Evolutionary conservation across 1,284 basidiomycete species (phyloP).

Genomic region (Ceratobasidium sp.): DNA sequence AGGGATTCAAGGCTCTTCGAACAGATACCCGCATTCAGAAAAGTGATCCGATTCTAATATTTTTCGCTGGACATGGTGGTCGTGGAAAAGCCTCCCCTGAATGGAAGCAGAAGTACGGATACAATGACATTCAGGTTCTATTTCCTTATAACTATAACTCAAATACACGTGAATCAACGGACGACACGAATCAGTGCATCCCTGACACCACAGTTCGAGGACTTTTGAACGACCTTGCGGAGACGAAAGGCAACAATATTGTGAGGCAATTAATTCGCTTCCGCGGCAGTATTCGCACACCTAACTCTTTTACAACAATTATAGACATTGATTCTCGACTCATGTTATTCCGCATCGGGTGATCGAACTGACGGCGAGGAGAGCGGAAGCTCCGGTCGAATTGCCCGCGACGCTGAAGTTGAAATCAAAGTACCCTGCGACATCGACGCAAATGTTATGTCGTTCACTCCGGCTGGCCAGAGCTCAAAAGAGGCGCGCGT

Average conservation of each 20-base stretch:
- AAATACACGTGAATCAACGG: not conserved
- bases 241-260: slow-evolving; percentile 31
- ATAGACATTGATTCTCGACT: slow-evolving; percentile 34
- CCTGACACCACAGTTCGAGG: slow-evolving; percentile 3
- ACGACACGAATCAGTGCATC: not conserved
- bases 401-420: slow-evolving; percentile 10
- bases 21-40: not conserved
- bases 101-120: not conserved
- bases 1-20: not conserved
- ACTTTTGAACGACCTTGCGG: slow-evolving; percentile 5
- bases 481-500: not conserved
- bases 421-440: not conserved
- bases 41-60: slow-evolving; percentile 28
- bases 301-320: too few species aligned
- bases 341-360: slow-evolving; percentile 11
- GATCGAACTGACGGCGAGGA: not conserved
- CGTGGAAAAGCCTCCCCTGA: not conserved
- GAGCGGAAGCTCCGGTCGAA: not conserved
- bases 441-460: slow-evolving; percentile 15
- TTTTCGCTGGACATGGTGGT: slow-evolving; percentile 36
- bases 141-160: slow-evolving; percentile 25
- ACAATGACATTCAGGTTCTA: slow-evolving; percentile 13
- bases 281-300: too few species aligned
- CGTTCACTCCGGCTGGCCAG: not conserved
- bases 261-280: not conserved